Conservation (phyloP, 2,329 filamentous ascomycete species). For the Fusarium foetens region DNA sequence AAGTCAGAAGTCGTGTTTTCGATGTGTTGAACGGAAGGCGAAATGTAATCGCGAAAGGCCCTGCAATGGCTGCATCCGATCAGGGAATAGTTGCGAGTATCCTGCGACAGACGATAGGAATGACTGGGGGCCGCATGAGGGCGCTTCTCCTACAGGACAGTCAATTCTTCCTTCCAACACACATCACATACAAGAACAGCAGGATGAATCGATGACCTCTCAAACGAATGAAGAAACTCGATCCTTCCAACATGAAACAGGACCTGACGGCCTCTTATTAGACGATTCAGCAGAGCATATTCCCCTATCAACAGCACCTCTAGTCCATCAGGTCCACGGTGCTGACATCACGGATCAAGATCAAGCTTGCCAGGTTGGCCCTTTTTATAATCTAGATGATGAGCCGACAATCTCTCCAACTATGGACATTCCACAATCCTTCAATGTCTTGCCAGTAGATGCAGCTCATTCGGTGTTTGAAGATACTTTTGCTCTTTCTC, state of each 20-base stretch:
- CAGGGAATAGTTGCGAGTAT: neutral
- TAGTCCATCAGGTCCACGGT: too few species aligned
- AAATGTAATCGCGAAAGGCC: neutral
- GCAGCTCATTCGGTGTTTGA: neutral
- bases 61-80: neutral
- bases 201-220: neutral
- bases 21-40: neutral
- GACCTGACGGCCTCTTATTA: neutral
- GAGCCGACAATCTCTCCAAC: neutral
- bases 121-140: rapidly evolving
- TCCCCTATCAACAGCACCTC: rapidly evolving
- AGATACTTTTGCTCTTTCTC: neutral
- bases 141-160: neutral
- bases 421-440: neutral
- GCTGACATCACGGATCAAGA: neutral
- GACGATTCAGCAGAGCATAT: rapidly evolving
- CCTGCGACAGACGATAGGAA: neutral
- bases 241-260: rapidly evolving
- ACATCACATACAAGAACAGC: neutral
- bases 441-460: neutral
- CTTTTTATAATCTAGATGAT: neutral
- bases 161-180: neutral
- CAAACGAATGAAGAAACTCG: neutral
- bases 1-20: constrained; percentile 1
- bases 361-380: neutral